Base-by-base conservation (phyloP, 228 moss, liverwort and hornwort species). In the Sphagnum fallax region DNA sequence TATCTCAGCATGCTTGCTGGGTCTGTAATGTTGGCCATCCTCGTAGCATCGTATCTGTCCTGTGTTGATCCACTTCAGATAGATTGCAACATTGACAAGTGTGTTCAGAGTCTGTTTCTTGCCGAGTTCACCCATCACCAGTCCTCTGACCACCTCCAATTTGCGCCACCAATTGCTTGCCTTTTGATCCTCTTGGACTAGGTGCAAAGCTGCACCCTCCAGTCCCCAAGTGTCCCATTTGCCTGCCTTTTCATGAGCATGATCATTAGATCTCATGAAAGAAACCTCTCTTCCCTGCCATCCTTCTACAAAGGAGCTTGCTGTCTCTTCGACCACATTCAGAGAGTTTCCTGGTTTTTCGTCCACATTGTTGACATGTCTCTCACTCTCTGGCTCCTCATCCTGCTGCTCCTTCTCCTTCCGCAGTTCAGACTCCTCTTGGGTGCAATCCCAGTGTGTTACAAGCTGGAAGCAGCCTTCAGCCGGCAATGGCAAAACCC, bases 101-200 rank as follows among this genome's bases (percentile, higher is more conserved):
- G 86, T 74, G 51, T 92, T 84, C 58, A 98, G 69, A 52, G 89
- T 84, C 52, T 91, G 81, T 61, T 83, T 77, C 76, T 80, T 87
- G 6, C 80, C 92, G 67, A 80, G 62, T 60, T 92, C 89, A 53
- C 83, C 80, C 4, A 89, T 82, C 6, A 98, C 67, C 74, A 98
- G 90, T 14, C 65, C 66, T 16, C 86, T 90, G 51, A 94, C 98
- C 61, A 94, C 98, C 61, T 92, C 98, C 83, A 98, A 77, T 83
- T 98, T 98, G 49, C 98, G 98, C 98, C 98, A 98, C 98, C 98
- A 98, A 50, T 94, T 98, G 70, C 90, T 91, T 13, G 98, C 89
- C 50, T 65, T 74, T 51, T 72, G 76, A 65, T 98, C 98, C 16
- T 92, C 94, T 71, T 94, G 90, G 4, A 98, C 94, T 6, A 98